phyloP scores from a whole-genome alignment of 768 basidiomycete genomes.

The Daedalea quercina region DNA sequence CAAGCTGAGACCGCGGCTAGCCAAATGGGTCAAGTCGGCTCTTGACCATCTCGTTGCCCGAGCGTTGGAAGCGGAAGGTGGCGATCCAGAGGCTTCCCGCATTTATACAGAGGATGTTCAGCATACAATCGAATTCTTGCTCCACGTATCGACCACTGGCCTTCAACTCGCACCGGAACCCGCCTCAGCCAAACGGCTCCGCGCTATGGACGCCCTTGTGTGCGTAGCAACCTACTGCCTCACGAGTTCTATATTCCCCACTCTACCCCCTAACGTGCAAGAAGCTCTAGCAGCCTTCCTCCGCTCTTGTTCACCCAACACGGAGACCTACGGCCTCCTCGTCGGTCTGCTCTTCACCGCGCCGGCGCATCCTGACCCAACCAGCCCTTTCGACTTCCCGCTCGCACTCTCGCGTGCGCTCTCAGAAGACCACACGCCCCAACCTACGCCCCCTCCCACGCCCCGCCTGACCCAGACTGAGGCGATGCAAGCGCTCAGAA shows the following conservation, averaged over 20 bases:
- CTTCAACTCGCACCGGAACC: constrained; percentile 5
- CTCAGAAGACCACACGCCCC: not conserved
- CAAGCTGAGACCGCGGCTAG: constrained; percentile 9
- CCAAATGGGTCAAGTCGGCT: constrained; percentile 21
- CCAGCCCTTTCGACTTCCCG: constrained; percentile 4
- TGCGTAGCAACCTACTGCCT: constrained; percentile 12
- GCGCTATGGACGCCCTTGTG: constrained; percentile 8
- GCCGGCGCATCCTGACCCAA: not conserved
- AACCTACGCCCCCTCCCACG: constrained; percentile 3
- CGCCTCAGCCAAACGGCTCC: not conserved
- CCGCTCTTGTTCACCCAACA: constrained; percentile 3
- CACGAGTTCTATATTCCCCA: not conserved
- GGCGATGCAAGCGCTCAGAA: constrained; percentile 19
- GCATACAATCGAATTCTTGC: constrained; percentile 19
- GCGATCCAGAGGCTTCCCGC: not conserved
- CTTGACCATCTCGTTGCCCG: constrained; percentile 10
- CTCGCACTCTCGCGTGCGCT: constrained; percentile 2
- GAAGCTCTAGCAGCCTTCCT: constrained; percentile 3
- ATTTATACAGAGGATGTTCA: constrained; percentile 4
- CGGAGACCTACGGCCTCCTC: constrained; percentile 10
- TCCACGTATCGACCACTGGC: constrained; percentile 5
- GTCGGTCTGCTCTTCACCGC: constrained; percentile 8
- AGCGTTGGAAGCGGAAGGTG: not conserved
- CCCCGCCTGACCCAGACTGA: not conserved
- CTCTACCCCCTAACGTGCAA: not conserved